phyloP scores from a whole-genome alignment of 2,329 filamentous ascomycete species.

The Xylariaceae sp. region DNA sequence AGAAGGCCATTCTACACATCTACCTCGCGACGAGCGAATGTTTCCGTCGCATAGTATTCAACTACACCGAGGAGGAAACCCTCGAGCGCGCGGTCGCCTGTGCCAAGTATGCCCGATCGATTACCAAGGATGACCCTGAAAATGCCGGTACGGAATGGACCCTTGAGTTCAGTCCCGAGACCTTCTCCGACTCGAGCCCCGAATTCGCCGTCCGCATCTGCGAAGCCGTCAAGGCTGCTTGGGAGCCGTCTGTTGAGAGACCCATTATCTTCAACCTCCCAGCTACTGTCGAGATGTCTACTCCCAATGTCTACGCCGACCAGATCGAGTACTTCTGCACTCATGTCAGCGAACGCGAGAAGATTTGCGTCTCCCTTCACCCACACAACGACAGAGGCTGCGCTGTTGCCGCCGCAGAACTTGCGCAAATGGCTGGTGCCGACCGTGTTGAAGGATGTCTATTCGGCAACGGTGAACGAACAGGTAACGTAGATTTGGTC shows the following conservation, averaged over 20 bases:
- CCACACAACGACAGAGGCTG: constrained; percentile 93
- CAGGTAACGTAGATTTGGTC: constrained; percentile 91
- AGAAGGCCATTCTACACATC: constrained; percentile 91
- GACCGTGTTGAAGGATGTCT: constrained; percentile 91
- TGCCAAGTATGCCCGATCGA: constrained; percentile 76
- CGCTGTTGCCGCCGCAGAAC: constrained; percentile 80
- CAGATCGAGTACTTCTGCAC: constrained; percentile 94
- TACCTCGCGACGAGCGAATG: constrained; percentile 96
- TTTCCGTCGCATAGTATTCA: constrained; percentile 88
- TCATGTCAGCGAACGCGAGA: constrained; percentile 77
- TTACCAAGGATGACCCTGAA: constrained; percentile 74
- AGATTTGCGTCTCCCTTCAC: constrained; percentile 83
- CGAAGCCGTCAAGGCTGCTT: constrained; percentile 88
- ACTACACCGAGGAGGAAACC: constrained; percentile 75
- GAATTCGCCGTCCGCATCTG: constrained; percentile 81
- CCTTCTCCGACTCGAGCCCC: constrained; percentile 83
- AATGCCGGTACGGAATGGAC: constrained; percentile 60
- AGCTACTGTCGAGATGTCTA: constrained; percentile 90
- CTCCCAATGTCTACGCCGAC: constrained; percentile 93
- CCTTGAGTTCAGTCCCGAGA: constrained; percentile 81
- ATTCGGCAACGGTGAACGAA: constrained; percentile 92
- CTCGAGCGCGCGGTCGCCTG: constrained; percentile 79
- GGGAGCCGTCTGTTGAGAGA: constrained; percentile 72
- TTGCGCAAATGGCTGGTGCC: constrained; percentile 94
- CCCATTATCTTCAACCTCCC: constrained; percentile 96